A percentile compares a stretch with the other conserved stretches of the same genome.
Evolutionary conservation across 495 filamentous ascomycete genomes (phyloP).

Genomic region (Penicillium psychrofluorescens): DNA sequence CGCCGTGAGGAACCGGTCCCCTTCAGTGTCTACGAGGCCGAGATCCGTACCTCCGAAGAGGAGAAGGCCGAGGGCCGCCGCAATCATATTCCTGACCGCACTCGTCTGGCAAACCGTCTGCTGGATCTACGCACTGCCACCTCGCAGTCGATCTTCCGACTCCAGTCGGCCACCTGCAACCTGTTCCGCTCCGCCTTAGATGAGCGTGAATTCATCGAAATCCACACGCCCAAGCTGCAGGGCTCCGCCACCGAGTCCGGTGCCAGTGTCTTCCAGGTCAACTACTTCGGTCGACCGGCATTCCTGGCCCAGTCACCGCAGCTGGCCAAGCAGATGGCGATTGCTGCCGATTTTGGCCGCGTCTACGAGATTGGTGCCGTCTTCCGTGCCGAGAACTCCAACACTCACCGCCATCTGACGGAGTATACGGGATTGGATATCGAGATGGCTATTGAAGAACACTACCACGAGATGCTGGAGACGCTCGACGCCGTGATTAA

Average conservation of each 20-base stretch:
- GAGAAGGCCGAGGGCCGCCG: slow-evolving; percentile 36
- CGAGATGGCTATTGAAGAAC: slow-evolving; percentile 89
- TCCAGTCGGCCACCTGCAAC: slow-evolving; percentile 63
- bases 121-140: slow-evolving; percentile 82
- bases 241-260: slow-evolving; percentile 86
- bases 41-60: slow-evolving; percentile 41
- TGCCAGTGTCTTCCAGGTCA: slow-evolving; percentile 80
- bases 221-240: slow-evolving; percentile 84
- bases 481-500: slow-evolving; percentile 73
- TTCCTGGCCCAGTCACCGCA: slow-evolving; percentile 89
- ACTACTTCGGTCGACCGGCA: slow-evolving; percentile 76
- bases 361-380: slow-evolving; percentile 87
- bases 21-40: slow-evolving; percentile 59
- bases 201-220: slow-evolving; percentile 70
- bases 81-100: slow-evolving; percentile 60
- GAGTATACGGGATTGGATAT: slow-evolving; percentile 94
- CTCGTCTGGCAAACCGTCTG: slow-evolving; percentile 73
- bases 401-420: slow-evolving; percentile 90
- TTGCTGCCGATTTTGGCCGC: slow-evolving; percentile 78
- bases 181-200: slow-evolving; percentile 72
- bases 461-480: slow-evolving; percentile 78
- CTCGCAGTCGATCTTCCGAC: slow-evolving; percentile 81
- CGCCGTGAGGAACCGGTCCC: slow-evolving; percentile 50
- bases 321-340: slow-evolving; percentile 90
- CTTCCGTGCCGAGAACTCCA: slow-evolving; percentile 91